phyloP scores from a whole-genome alignment of 176 grass and related monocot genomes.

The Otatea glauca region DNA sequence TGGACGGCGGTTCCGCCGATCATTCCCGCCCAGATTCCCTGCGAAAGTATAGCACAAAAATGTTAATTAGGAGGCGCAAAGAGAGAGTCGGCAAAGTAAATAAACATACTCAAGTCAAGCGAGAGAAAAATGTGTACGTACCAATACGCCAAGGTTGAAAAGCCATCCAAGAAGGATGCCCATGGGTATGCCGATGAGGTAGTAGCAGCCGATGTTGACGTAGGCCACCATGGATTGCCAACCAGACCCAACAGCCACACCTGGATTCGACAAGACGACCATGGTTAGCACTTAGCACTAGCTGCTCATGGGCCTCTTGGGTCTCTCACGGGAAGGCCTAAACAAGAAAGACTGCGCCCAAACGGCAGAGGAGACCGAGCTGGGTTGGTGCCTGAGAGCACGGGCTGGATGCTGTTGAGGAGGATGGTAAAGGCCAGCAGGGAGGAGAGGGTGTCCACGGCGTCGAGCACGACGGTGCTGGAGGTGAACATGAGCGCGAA shows the following conservation, averaged over 20 bases:
- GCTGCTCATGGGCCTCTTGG: background rate
- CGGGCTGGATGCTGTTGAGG: conserved; percentile 90
- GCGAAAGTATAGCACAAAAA: background rate
- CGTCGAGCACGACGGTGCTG: conserved; percentile 67
- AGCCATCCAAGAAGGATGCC: conserved; percentile 82
- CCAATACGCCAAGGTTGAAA: conserved; percentile 81
- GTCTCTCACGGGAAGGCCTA: background rate
- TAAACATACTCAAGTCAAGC: too few relatives aligned
- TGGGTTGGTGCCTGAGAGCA: conserved; percentile 66
- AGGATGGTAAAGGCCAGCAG: conserved; percentile 82
- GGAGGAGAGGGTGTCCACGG: conserved; percentile 70
- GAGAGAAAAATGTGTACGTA: conserved; percentile 38
- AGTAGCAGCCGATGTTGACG: conserved; percentile 87
- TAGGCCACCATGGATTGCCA: conserved; percentile 93
- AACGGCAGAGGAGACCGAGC: background rate
- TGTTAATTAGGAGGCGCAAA: too few relatives aligned
- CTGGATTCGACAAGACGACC: conserved; percentile 33
- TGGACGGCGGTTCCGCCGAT: conserved; percentile 88
- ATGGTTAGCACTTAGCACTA: background rate
- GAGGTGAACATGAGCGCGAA: conserved; percentile 80
- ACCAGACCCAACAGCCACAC: conserved; percentile 88
- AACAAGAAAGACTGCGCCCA: background rate
- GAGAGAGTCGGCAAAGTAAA: background rate
- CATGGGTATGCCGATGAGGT: conserved; percentile 78
- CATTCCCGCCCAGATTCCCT: conserved; percentile 97